Conservation (phyloP, 2,329 filamentous ascomycete species). For the Ramularia collo-cygni region DNA sequence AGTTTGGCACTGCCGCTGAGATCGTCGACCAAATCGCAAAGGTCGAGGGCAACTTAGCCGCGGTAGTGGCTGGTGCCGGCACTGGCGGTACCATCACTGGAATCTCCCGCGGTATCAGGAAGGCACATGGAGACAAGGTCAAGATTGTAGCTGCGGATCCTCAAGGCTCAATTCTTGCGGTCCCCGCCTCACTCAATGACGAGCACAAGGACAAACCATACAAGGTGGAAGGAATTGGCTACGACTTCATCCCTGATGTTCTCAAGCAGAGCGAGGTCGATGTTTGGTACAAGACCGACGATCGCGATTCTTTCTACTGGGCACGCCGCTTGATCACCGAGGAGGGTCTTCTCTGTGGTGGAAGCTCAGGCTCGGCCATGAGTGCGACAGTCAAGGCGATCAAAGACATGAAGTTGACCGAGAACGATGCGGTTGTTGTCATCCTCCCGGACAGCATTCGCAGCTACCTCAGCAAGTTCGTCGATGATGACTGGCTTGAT, state of each 20-base stretch:
- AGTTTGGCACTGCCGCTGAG: slow-evolving; percentile 90
- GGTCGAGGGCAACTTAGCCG: slow-evolving; percentile 62
- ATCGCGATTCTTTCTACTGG: slow-evolving; percentile 82
- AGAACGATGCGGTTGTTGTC: slow-evolving; percentile 84
- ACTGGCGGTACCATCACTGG: slow-evolving; percentile 95
- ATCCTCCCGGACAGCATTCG: slow-evolving; percentile 92
- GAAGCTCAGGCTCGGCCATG: slow-evolving; percentile 88
- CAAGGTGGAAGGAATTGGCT: slow-evolving; percentile 98
- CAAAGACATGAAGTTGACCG: slow-evolving; percentile 67
- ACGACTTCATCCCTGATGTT: slow-evolving; percentile 96
- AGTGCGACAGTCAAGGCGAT: slow-evolving; percentile 70
- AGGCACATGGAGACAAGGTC: slow-evolving; percentile 69
- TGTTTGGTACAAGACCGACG: slow-evolving; percentile 97
- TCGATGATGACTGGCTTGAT: slow-evolving; percentile 97
- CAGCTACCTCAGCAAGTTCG: slow-evolving; percentile 97
- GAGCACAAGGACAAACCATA: slow-evolving; percentile 76
- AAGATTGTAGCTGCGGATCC: slow-evolving; percentile 92
- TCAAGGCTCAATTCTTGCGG: slow-evolving; percentile 79
- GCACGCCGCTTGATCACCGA: slow-evolving; percentile 88
- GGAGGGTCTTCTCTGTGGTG: slow-evolving; percentile 88
- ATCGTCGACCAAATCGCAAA: slow-evolving; percentile 78
- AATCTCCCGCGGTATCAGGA: slow-evolving; percentile 73
- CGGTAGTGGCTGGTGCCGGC: slow-evolving; percentile 83
- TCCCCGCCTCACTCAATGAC: slow-evolving; percentile 73
- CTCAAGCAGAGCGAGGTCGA: slow-evolving; percentile 73